Conservation (phyloP, 2,329 filamentous ascomycete species). For the Fusarium xylarioides region DNA sequence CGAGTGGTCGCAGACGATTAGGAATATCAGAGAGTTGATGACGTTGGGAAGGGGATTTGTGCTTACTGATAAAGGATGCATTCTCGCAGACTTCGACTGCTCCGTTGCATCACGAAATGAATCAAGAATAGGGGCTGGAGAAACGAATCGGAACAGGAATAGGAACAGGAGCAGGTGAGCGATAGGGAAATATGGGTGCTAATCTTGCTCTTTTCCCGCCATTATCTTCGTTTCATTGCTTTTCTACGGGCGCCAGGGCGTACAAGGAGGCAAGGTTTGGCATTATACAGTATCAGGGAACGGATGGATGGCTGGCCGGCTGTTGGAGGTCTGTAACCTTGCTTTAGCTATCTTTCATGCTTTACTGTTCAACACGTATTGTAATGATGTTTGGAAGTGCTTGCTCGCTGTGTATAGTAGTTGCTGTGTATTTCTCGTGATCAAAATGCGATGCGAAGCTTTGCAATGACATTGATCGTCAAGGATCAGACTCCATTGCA, state of each 20-base stretch:
- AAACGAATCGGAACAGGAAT: background rate
- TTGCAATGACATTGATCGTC: background rate
- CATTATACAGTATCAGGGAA: constrained; percentile 32
- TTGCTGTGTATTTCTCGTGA: background rate
- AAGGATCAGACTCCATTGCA: background rate
- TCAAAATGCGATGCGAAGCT: background rate
- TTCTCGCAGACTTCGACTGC: constrained; percentile 18
- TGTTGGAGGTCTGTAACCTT: constrained; percentile 16
- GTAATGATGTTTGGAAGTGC: constrained; percentile 10
- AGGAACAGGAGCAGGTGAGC: constrained; percentile 1
- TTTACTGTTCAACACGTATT: constrained; percentile 21
- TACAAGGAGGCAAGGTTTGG: constrained; percentile 20
- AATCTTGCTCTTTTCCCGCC: constrained; percentile 1
- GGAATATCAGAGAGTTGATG: constrained; percentile 9
- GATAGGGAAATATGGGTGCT: constrained; percentile 1
- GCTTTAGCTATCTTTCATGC: constrained; percentile 30
- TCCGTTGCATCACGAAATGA: constrained; percentile 8
- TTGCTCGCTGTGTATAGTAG: background rate
- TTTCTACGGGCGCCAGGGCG: constrained; percentile 25
- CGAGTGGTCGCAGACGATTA: constrained; percentile 32
- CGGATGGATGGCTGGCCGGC: constrained; percentile 13
- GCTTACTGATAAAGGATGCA: constrained; percentile 27
- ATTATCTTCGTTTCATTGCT: background rate
- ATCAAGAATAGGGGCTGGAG: constrained; percentile 3
- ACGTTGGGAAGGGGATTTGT: constrained; percentile 7